Evolutionary conservation across 129 eudicot species (phyloP), one percentile per base, ranked within the genome.

Genomic region (Lonicera japonica): DNA sequence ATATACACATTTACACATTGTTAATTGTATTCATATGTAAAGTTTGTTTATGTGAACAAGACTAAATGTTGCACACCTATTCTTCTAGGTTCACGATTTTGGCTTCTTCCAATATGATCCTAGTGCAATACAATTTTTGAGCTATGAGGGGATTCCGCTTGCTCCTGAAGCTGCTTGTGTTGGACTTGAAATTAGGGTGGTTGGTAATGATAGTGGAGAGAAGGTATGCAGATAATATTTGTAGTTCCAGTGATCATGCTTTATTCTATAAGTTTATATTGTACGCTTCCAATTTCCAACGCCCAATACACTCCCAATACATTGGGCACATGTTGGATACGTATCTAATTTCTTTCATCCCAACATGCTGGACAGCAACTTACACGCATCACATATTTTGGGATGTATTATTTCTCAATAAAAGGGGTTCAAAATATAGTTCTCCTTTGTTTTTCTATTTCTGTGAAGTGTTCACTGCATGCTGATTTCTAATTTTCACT

Each of bases 161-260:
- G 91, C 98, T 60, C 98, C 98, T 21, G 98, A 92, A 66, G 95
- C 89, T 75, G 98, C 98, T 62, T 84, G 79, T 76, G 98, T 92
- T 63, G 98, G 98, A 36, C 79, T 92, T 55, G 98, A 92, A 70
- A 84, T 92, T 56, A 75, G 98, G 80, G 98, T 92, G 70, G 98
- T 92, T 63, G 98, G 98, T 48, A 92, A 92, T 70, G 98, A 92
- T 67, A 92, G 98, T 80, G 98, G 98, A 60, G 98, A 92, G 81
- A 92, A 92, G 98, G 98, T 87, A 81, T 60, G 43, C 55, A 45
- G 21, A 48, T 48, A 2, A 22, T 22, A 19, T 34, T 56, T 36
- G 18, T 46, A 24, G 58, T 20, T 50, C n/a, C n/a, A n/a, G n/a
- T n/a, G n/a, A n/a, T n/a, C n/a, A n/a, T n/a, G n/a, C n/a, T n/a